These are phyloP conservation scores for Solanum medicagineum DNA, from an alignment of 257 asterid species.

Conservation along the genomic window DNA sequence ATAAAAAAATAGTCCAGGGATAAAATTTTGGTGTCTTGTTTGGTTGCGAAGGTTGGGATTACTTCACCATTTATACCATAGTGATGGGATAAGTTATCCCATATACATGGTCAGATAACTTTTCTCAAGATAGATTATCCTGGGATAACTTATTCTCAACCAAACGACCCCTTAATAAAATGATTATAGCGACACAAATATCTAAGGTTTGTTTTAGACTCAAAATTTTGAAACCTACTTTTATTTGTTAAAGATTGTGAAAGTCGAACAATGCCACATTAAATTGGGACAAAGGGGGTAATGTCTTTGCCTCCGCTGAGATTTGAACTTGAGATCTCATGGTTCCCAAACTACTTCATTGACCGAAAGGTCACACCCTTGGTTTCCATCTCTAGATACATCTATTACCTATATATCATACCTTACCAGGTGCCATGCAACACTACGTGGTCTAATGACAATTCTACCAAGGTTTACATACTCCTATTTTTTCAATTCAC, in stretches of 20 bases:
- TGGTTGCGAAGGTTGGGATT: too few relatives aligned
- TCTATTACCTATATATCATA: neutral
- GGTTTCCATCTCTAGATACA: neutral
- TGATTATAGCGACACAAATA: neutral
- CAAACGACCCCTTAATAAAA: neutral
- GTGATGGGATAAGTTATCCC: too few relatives aligned
- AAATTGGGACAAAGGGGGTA: neutral
- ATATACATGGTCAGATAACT: too few relatives aligned
- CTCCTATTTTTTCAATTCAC: neutral
- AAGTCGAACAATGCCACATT: neutral
- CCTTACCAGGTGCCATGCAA: neutral
- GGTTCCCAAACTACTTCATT: neutral
- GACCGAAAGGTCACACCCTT: neutral
- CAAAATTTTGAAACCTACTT: neutral
- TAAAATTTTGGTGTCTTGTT: too few relatives aligned
- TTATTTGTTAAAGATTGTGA: neutral
- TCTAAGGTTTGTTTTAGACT: neutral
- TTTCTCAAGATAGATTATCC: too few relatives aligned
- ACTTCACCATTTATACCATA: too few relatives aligned
- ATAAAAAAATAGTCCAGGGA: too few relatives aligned
- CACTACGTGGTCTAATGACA: neutral
- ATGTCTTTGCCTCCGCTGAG: neutral
- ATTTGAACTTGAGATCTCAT: neutral
- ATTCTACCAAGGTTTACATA: neutral
- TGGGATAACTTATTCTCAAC: too few relatives aligned